Conservation (phyloP, 2,329 filamentous ascomycete species). For the Plenodomus lindquistii region DNA sequence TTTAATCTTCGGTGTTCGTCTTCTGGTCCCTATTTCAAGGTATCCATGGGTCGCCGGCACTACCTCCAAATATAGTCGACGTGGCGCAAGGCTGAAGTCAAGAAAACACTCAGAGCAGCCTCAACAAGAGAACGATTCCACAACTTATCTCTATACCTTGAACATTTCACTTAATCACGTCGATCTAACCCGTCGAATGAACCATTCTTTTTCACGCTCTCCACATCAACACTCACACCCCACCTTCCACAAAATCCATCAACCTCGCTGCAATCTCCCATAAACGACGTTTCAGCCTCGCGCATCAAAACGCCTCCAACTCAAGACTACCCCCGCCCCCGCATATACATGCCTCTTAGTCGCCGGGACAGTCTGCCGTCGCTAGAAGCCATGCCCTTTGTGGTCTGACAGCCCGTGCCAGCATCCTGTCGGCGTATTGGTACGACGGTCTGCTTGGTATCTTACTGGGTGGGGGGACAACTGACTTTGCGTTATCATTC, state of each 20-base stretch:
- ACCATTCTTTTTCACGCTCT: too few species aligned
- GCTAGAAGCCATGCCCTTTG: neutral
- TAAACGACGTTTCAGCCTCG: neutral
- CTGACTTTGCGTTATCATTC: neutral
- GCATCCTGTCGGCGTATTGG: neutral
- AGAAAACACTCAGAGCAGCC: neutral
- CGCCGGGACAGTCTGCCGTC: neutral
- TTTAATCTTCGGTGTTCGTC: too few species aligned
- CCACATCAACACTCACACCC: neutral
- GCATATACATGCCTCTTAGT: neutral
- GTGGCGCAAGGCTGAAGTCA: neutral
- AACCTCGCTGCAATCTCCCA: neutral
- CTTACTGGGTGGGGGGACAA: neutral
- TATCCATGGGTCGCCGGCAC: too few species aligned
- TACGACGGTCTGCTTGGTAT: neutral
- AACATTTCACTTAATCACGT: too few species aligned
- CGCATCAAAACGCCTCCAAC: neutral
- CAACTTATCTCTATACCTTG: too few species aligned
- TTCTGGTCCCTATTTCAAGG: too few species aligned
- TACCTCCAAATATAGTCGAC: neutral
- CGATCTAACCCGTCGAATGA: too few species aligned
- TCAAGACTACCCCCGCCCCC: neutral
- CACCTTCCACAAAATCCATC: neutral
- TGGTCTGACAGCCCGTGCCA: neutral
- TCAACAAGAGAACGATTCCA: neutral